These are phyloP conservation scores for Amphirosellinia nigrospora DNA, from an alignment of 495 filamentous ascomycete species.

Conservation along the genomic window DNA sequence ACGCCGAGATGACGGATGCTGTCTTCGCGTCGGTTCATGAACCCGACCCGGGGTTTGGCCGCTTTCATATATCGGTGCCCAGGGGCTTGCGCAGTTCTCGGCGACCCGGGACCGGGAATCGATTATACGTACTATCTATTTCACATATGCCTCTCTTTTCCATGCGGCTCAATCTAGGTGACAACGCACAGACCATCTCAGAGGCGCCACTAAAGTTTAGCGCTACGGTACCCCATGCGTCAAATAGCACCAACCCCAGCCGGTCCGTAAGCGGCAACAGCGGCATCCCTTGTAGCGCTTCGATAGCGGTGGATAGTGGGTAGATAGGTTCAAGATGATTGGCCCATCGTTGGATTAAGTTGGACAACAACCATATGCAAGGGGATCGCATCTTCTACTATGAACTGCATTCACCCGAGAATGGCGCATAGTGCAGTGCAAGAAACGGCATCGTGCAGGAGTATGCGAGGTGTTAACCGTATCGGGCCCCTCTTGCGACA, in stretches of 20 bases:
- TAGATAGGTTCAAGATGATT: conserved; percentile 12
- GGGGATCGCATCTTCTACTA: conserved; percentile 13
- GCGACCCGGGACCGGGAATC: conserved; percentile 11
- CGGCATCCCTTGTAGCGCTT: neutral
- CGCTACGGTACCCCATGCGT: conserved; percentile 7
- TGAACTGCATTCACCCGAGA: neutral
- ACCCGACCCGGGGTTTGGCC: conserved; percentile 2
- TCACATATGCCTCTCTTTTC: neutral
- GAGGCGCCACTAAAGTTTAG: neutral
- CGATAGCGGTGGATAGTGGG: neutral
- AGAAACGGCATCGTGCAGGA: neutral
- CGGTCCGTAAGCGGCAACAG: conserved; percentile 7
- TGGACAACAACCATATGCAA: neutral
- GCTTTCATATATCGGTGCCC: neutral
- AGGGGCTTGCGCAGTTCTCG: neutral
- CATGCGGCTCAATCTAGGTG: conserved; percentile 17
- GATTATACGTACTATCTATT: neutral
- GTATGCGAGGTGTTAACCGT: conserved; percentile 1
- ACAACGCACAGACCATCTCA: conserved; percentile 17
- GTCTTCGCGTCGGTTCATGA: neutral
- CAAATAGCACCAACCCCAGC: neutral
- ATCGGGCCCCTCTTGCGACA: neutral
- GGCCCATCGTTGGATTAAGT: neutral
- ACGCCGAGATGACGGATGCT: conserved; percentile 8
- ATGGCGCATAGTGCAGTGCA: neutral